Evolutionary conservation across 129 eudicot genomes (phyloP), one percentile per base, ranked within the genome.

Genomic region (Tagetes patula): DNA sequence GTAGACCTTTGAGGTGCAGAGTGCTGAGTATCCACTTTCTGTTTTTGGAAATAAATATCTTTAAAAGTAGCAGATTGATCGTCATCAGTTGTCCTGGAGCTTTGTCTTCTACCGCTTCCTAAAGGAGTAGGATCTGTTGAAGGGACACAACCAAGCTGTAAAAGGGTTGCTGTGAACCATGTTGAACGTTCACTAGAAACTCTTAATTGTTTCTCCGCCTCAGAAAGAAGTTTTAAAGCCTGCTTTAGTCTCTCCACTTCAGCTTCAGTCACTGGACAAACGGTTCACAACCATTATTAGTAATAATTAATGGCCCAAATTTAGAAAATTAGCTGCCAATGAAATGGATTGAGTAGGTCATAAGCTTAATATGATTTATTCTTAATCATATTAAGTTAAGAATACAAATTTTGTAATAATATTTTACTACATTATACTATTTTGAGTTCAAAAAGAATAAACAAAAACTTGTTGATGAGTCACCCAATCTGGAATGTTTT

Each of bases 101-200:
- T 94, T 73, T 82, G 96, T 75, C 88, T 83, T 74, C 87, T 83
- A 67, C 96, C 85, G 74, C 93, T 86, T 77, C 88, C 93, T 8
- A 93, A 86, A 60, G 85, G 91, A 75, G 97, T 88, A 60, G 80
- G 87, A 37, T 86, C 89, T 7, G 91, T 82, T 31, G 94, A 86
- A 65, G 86, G 79, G 71, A 78, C 79, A 1, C 96, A 86, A 33
- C 99, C 99, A 43, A 94, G 91, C 74, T 90, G 99, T 64, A 94
- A 83, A 10, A 94, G 83, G 59, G 96, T 90, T 54, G 99, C 97
- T 55, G 97, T 94, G 86, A 94, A 94, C 99, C 99, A 94, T 53
- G 97, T 90, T 42, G 97, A 90, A 3, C 91, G 82, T 72, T 94
- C 97, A 76, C 93, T 90, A 7, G 97, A 90, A 71, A 83, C 88